phyloP scores from a whole-genome alignment of 192 early-diverging fungal genomes.

The Backusella morwellensis region DNA sequence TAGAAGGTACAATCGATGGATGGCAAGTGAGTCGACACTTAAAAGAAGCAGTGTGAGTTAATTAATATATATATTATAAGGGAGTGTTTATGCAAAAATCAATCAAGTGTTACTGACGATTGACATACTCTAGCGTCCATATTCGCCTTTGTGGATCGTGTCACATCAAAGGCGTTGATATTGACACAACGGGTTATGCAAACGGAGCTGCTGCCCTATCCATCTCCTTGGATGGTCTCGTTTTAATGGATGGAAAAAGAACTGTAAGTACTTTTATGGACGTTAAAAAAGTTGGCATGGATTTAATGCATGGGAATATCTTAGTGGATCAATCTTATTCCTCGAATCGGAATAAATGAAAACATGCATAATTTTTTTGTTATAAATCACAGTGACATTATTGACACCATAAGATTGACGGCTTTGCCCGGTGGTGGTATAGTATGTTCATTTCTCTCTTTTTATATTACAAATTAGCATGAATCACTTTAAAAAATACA shows the following conservation, averaged over 20 bases:
- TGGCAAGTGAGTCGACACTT: background rate
- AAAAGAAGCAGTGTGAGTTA: background rate
- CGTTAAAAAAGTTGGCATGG: background rate
- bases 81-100: background rate
- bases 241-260: background rate
- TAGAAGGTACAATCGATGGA: background rate
- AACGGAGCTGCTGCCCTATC: background rate
- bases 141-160: background rate
- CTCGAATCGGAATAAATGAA: background rate
- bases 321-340: background rate
- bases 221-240: background rate
- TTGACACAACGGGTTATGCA: background rate
- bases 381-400: background rate
- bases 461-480: background rate
- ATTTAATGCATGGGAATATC: background rate
- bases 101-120: background rate
- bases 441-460: background rate
- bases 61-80: background rate
- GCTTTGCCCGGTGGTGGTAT: background rate
- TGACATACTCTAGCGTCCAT: background rate
- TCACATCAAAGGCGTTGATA: background rate
- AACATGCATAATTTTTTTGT: background rate
- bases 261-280: background rate
- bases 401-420: background rate
- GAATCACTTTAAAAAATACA: background rate